Percentiles rank a stretch among this genome's conserved stretches.
These are phyloP conservation scores for Penicillium nucicola DNA, from an alignment of 495 filamentous ascomycete species.

Conservation along the genomic window DNA sequence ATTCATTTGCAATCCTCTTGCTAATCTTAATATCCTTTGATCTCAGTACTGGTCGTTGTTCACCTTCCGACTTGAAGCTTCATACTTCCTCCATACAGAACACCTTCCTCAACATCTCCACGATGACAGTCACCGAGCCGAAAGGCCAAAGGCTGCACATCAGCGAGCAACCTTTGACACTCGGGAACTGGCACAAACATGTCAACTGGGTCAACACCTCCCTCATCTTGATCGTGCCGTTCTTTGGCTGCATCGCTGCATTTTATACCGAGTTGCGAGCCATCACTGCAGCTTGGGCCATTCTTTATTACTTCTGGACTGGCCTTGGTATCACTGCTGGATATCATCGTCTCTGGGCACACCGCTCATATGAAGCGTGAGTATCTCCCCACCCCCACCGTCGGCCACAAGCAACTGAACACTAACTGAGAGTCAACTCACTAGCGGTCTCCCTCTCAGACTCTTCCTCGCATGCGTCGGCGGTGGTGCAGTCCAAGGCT, in stretches of 20 bases:
- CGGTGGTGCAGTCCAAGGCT: slow-evolving; percentile 87
- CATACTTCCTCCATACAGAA: no score
- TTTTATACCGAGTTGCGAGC: slow-evolving; percentile 67
- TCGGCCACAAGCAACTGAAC: not conserved
- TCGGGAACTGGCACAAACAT: slow-evolving; percentile 83
- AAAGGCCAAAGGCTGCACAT: slow-evolving; percentile 35
- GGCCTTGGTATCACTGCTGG: slow-evolving; percentile 81
- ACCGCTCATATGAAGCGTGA: slow-evolving; percentile 63
- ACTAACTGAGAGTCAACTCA: slow-evolving; percentile 22
- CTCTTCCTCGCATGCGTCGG: slow-evolving; percentile 84
- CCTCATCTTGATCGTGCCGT: slow-evolving; percentile 76
- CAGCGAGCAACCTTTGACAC: slow-evolving; percentile 61
- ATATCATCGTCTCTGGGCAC: slow-evolving; percentile 74
- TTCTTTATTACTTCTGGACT: slow-evolving; percentile 83
- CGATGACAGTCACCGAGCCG: slow-evolving; percentile 2
- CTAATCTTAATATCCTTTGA: no score
- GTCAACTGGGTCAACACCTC: slow-evolving; percentile 85
- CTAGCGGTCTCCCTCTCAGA: slow-evolving; percentile 69
- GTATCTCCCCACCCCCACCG: not conserved
- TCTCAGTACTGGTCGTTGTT: not conserved
- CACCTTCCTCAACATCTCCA: not conserved
- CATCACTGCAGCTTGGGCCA: slow-evolving; percentile 69
- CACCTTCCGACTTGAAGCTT: not conserved
- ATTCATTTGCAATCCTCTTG: no score
- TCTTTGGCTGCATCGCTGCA: slow-evolving; percentile 65